These are phyloP conservation scores for Blastocystis sp. DNA, from an alignment of 352 stramenopile genomes.

Conservation along the genomic window DNA sequence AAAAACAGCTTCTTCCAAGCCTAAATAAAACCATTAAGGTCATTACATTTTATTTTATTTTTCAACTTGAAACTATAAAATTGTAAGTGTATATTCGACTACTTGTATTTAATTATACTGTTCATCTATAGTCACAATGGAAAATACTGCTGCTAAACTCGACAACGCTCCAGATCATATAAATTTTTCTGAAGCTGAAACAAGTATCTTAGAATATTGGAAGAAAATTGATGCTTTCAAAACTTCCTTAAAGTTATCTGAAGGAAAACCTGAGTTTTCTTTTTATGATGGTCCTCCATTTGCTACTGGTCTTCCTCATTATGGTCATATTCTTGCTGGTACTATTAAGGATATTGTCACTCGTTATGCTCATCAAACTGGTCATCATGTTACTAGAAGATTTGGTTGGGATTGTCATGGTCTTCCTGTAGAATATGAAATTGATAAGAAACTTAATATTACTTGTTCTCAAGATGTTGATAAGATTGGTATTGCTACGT, in stretches of 20 bases:
- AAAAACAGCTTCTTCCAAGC: too few relatives aligned
- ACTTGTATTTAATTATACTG: not conserved
- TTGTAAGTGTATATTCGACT: not conserved
- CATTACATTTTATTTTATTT: too few relatives aligned
- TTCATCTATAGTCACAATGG: constrained; percentile 11
- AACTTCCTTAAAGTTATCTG: constrained; percentile 67
- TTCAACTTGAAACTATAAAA: too few relatives aligned
- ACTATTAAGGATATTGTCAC: constrained; percentile 99
- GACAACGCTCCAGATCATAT: constrained; percentile 42
- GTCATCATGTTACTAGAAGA: constrained; percentile 78
- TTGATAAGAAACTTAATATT: constrained; percentile 95
- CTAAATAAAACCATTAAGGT: too few relatives aligned
- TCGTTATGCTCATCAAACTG: constrained; percentile 91
- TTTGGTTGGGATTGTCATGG: constrained; percentile 99
- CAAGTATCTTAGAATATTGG: constrained; percentile 56
- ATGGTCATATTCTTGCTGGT: constrained; percentile 86
- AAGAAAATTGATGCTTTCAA: constrained; percentile 51
- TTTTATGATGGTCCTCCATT: constrained; percentile 99
- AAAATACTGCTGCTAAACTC: constrained; percentile 25
- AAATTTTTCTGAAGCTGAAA: constrained; percentile 55
- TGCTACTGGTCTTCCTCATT: constrained; percentile 88
- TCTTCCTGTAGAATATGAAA: constrained; percentile 92
- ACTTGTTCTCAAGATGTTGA: constrained; percentile 85
- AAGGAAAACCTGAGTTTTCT: constrained; percentile 76
- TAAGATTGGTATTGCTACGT: constrained; percentile 72